These are phyloP conservation scores for Hibiscus syriacus DNA, from an alignment of 345 rosid genomes.

Conservation along the genomic window DNA sequence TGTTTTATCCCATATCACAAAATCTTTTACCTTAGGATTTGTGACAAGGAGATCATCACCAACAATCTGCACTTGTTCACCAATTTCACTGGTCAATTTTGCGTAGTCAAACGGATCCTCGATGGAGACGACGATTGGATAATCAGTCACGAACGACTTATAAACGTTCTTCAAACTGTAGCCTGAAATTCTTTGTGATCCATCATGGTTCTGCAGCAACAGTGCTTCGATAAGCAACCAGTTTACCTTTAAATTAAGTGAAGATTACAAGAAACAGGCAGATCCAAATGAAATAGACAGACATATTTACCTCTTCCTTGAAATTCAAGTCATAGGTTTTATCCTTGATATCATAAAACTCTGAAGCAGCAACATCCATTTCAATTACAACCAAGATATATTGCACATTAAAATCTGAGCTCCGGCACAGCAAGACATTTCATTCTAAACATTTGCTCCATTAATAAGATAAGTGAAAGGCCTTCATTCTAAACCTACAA, in stretches of 20 bases:
- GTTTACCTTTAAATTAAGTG: background rate
- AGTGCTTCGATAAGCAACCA: background rate
- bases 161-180: slow-evolving; percentile 50
- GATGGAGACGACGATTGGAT: slow-evolving; percentile 59
- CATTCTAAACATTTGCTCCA: background rate
- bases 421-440: background rate
- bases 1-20: background rate
- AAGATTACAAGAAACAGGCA: background rate
- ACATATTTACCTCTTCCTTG: slow-evolving; percentile 49
- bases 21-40: slow-evolving; percentile 46
- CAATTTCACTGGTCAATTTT: slow-evolving; percentile 51
- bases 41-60: slow-evolving; percentile 74
- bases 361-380: slow-evolving; percentile 75
- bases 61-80: slow-evolving; percentile 53
- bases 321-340: slow-evolving; percentile 57
- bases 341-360: slow-evolving; percentile 44
- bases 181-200: slow-evolving; percentile 56
- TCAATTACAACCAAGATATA: slow-evolving; percentile 53
- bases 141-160: slow-evolving; percentile 47
- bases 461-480: background rate
- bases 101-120: slow-evolving; percentile 65
- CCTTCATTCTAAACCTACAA: background rate
- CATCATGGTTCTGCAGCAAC: slow-evolving; percentile 48
- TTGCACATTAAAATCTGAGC: background rate
- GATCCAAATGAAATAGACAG: background rate